These are phyloP conservation scores for Syncephalastrum contaminatum DNA, from an alignment of 371 early-diverging fungal species.

Conservation along the genomic window DNA sequence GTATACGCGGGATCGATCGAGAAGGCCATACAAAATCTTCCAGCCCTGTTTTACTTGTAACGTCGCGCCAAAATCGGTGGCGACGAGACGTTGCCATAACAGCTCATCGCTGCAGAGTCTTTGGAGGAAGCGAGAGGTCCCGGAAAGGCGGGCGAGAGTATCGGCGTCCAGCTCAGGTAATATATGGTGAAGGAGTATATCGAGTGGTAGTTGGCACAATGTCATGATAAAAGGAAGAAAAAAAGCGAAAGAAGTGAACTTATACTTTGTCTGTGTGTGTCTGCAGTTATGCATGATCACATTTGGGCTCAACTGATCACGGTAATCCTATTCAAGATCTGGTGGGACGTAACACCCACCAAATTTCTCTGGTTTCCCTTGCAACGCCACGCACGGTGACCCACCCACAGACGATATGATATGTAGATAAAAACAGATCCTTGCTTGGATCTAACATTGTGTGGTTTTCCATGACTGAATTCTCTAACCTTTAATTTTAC, in stretches of 20 bases:
- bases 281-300: too few relatives aligned
- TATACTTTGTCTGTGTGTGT: too few relatives aligned
- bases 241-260: neutral
- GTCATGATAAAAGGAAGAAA: neutral
- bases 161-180: constrained; percentile 18
- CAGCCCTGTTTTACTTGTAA: constrained; percentile 26
- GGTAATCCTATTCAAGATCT: too few relatives aligned
- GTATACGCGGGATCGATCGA: constrained; percentile 26
- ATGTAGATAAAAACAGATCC: too few relatives aligned
- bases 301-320: too few relatives aligned
- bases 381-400: too few relatives aligned
- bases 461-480: too few relatives aligned
- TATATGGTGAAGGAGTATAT: constrained; percentile 23
- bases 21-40: constrained; percentile 29
- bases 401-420: too few relatives aligned
- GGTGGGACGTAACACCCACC: too few relatives aligned
- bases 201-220: constrained; percentile 14
- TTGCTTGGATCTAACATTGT: too few relatives aligned
- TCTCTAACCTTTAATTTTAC: too few relatives aligned
- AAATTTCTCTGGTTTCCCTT: too few relatives aligned
- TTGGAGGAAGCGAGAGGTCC: constrained; percentile 24
- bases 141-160: constrained; percentile 17
- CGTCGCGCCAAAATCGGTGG: constrained; percentile 25
- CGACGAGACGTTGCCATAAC: constrained; percentile 35
- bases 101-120: constrained; percentile 29